Percentiles rank a stretch among this genome's conserved stretches.
These are phyloP conservation scores for Kockiozyma suomiensis DNA, from an alignment of 805 yeast species.

Conservation along the genomic window DNA sequence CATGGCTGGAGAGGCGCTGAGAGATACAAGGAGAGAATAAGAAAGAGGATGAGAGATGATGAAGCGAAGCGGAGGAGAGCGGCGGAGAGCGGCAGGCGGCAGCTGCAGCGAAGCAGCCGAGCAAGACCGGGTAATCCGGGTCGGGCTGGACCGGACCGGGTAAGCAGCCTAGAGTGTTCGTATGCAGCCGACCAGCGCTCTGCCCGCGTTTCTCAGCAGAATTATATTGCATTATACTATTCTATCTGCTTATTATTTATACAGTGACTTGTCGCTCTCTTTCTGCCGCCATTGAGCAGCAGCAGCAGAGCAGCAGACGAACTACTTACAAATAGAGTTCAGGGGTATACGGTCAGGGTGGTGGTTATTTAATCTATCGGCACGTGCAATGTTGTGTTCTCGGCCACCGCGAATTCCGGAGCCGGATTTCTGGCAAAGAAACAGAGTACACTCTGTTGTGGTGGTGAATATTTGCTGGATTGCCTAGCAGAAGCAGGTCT, in stretches of 20 bases:
- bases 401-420: not conserved
- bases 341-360: slow-evolving; percentile 6
- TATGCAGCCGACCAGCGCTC: not conserved
- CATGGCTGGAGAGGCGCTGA: slow-evolving; percentile 11
- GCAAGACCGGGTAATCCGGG: not conserved
- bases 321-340: not conserved
- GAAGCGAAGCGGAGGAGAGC: not conserved
- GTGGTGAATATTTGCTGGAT: no score
- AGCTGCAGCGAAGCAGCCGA: slow-evolving; percentile 3
- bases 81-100: slow-evolving; percentile 9
- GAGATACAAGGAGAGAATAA: not conserved
- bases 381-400: slow-evolving; percentile 6
- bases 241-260: no score
- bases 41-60: not conserved
- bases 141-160: not conserved
- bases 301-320: not conserved
- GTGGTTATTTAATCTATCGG: slow-evolving; percentile 4
- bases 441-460: no score
- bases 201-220: not conserved
- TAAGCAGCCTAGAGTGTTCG: no score
- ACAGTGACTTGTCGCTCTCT: no score
- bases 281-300: no score
- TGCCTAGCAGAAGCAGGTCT: no score
- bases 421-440: not conserved
- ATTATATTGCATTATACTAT: no score